Base-by-base conservation (phyloP, 2,329 filamentous ascomycete genomes). In the Colletotrichum sojae region DNA sequence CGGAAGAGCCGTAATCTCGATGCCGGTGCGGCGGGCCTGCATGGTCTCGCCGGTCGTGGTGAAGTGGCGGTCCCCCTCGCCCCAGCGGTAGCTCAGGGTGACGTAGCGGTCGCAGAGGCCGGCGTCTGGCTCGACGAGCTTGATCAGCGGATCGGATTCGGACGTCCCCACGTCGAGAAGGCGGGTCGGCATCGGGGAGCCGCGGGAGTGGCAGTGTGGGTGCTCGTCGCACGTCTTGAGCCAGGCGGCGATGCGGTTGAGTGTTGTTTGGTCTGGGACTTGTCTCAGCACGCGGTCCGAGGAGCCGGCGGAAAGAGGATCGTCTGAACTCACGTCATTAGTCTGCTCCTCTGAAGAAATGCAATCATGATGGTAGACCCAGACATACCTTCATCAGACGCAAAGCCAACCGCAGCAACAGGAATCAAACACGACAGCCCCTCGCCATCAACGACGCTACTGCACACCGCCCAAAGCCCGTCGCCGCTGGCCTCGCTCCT, bases 41-140 rank as follows among this genome's bases (percentile, higher is more conserved):
- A 69, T 51, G 1, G 63, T 67, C 18, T 61, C 67, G n/a, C 25
- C 46, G 13, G 62, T 69, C 1, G 67, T 67, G 2, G 46, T 66
- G 9, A 68, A 59, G 15, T 64, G 60, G 25, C 54, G 54, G 8
- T n/a, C 2, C 6, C 16, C 48, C n/a, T 45, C 12, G 13, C 67
- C 67, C 62, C 67, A 69, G 25, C 67, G 56, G 39, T 67, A 61
- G 39, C 67, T 69, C 22, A 69, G 67, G 9, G 62, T 62, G 3
- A 67, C 4, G 13, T 69, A 69, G 4, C 12, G 55, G n/a, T 45
- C 25, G 52, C n/a, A 45, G 9, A 52, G 18, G 12, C 20, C n/a
- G 8, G 31, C 16, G 4, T 55, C 55, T 6, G 56, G 67, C 43
- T 67, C 52, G 43, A 69, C 49, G 10, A 68, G 65, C 36, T 39